Evolutionary conservation across 768 basidiomycete genomes (phyloP), one percentile per base, ranked within the genome.

Genomic region (Podaxis sp.): DNA sequence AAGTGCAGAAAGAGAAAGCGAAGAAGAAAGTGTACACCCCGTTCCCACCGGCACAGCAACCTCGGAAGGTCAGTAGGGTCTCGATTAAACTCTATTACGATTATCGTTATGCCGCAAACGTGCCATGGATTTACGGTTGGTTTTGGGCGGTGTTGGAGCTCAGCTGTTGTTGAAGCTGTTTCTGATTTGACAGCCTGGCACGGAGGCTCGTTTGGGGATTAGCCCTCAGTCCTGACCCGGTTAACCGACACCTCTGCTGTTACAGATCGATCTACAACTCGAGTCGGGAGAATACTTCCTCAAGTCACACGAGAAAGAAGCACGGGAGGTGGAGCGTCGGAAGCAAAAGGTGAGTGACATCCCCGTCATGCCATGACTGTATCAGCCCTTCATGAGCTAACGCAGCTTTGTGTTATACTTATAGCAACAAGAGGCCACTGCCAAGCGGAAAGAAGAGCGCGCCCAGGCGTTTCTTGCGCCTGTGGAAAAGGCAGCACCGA

Each of bases 261-360:
- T 35, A 35, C 62, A 93, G 89, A 79, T 98, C 69, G 97, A 99
- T 74, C 71, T 97, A 48, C 90, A 98, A 79, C 80, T 98, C 64
- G 96, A 97, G 70, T 91, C 90, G 1, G 97, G 97, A 76, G 97
- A 98, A 69, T 98, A 98, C 71, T 99, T 98, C 81, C 89, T 99
- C 76, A 97, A 96, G 71, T 77, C 90, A 16, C 80, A 85, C 61
- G 92, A 98, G 71, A 96, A 91, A 77, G 88, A 89, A 64, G 85
- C 82, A 2, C 81, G 85, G 37, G 91, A 94, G 67, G 80, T 82
- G 35, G 82, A 82, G 59, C 80, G 82, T 69, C 77, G 89, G 70
- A 88, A 85, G 73, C 85, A 93, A 71, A 93, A 92, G 84, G 91
- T 87, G 55, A 35, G 73, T 18, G 5, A 32, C 28, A 1, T 52